Evolutionary conservation across 768 basidiomycete genomes (phyloP).

Genomic region (Trametes maxima): DNA sequence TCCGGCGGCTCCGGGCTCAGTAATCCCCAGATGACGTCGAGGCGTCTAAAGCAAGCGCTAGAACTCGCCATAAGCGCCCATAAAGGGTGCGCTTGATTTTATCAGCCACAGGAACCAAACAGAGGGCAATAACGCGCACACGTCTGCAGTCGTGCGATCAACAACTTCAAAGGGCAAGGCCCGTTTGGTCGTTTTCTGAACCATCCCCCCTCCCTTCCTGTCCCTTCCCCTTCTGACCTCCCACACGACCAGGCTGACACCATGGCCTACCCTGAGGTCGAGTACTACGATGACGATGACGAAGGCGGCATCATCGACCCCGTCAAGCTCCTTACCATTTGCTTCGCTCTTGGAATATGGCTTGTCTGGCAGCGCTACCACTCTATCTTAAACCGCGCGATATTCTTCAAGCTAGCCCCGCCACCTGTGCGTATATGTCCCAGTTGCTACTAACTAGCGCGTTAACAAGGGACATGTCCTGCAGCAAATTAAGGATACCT

Average conservation of each 20-base stretch:
- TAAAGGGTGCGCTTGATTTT: not conserved
- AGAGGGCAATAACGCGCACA: slow-evolving; percentile 30
- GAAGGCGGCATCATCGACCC: slow-evolving; percentile 49
- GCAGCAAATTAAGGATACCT: slow-evolving; percentile 46
- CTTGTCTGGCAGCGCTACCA: slow-evolving; percentile 76
- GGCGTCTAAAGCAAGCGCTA: slow-evolving; percentile 3
- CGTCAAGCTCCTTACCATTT: slow-evolving; percentile 65
- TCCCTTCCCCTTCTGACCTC: slow-evolving; percentile 8
- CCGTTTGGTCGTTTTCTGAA: slow-evolving; percentile 7
- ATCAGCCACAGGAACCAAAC: slow-evolving; percentile 25
- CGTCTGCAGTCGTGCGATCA: slow-evolving; percentile 23
- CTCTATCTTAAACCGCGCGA: slow-evolving; percentile 70
- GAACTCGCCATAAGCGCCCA: no score
- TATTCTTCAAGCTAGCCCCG: slow-evolving; percentile 59
- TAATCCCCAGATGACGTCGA: slow-evolving; percentile 17
- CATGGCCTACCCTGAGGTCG: slow-evolving; percentile 25
- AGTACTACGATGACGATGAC: slow-evolving; percentile 38
- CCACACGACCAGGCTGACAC: slow-evolving; percentile 4
- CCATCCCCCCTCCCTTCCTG: slow-evolving; percentile 10
- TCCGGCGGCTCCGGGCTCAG: not conserved
- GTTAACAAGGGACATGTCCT: not conserved
- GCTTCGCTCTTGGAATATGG: slow-evolving; percentile 80
- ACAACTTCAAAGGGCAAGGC: not conserved
- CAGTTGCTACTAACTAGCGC: slow-evolving; percentile 2
- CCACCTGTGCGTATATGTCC: slow-evolving; percentile 55